phyloP scores from a whole-genome alignment of 768 basidiomycete species.

The Candolleomyces efflorescens region DNA sequence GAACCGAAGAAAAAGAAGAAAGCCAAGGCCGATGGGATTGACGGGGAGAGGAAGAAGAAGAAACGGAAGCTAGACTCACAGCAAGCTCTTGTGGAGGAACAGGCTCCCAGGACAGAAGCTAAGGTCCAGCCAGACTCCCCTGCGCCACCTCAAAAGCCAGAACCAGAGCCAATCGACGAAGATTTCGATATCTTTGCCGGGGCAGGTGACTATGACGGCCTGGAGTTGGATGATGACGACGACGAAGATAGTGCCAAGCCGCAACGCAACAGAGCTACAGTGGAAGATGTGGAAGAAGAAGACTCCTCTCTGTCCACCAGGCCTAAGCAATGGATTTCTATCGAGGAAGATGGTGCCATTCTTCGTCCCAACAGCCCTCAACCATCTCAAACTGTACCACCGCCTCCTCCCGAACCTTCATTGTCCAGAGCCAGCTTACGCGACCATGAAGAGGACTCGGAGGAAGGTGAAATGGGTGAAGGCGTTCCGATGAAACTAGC shows the following conservation, averaged over 20 bases:
- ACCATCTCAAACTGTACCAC: neutral
- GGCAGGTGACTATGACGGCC: slow-evolving; percentile 77
- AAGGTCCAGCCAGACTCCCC: slow-evolving; percentile 15
- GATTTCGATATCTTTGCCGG: slow-evolving; percentile 87
- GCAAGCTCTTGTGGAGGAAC: slow-evolving; percentile 10
- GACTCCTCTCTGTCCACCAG: neutral
- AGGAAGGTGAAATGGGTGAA: slow-evolving; percentile 38
- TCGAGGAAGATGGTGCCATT: slow-evolving; percentile 10
- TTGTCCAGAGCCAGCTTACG: neutral
- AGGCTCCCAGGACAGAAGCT: slow-evolving; percentile 21
- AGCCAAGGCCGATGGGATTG: slow-evolving; percentile 30
- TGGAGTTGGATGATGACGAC: slow-evolving; percentile 52
- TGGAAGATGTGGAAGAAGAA: neutral
- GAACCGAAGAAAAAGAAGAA: slow-evolving; percentile 53
- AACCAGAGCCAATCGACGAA: slow-evolving; percentile 38
- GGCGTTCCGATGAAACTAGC: slow-evolving; percentile 52
- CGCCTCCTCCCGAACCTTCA: slow-evolving; percentile 6
- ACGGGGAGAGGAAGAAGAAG: slow-evolving; percentile 57
- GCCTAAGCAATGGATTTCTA: slow-evolving; percentile 11
- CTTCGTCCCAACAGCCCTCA: neutral
- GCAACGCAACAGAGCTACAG: slow-evolving; percentile 2
- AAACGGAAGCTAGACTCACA: slow-evolving; percentile 38
- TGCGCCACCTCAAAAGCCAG: slow-evolving; percentile 15
- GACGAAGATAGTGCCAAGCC: slow-evolving; percentile 24
- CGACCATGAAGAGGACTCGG: slow-evolving; percentile 12